These are phyloP conservation scores for Dalechampia spathulata DNA, from an alignment of 441 rosid species.

Conservation along the genomic window DNA sequence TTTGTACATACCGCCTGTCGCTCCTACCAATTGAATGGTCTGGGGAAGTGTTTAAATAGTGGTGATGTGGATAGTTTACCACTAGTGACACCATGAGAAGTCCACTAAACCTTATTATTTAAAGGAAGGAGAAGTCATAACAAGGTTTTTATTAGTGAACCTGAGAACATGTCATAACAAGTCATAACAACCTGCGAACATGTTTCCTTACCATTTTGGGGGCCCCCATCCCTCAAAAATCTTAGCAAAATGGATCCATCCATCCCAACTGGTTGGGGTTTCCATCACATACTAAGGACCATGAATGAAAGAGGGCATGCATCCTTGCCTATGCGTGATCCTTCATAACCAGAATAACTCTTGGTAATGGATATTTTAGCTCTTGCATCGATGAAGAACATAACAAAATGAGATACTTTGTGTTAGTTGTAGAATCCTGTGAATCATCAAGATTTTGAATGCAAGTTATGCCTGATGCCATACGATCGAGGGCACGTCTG, in stretches of 20 bases:
- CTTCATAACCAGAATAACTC: neutral
- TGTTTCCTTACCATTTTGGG: too few species aligned
- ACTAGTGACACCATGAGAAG: neutral
- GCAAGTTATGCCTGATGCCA: constrained; percentile 11
- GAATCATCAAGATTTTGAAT: constrained; percentile 11
- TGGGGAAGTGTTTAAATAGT: neutral
- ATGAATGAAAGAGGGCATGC: too few species aligned
- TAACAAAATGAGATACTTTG: neutral
- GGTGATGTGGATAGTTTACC: neutral
- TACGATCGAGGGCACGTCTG: constrained; percentile 3
- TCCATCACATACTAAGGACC: too few species aligned
- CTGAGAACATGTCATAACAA: neutral
- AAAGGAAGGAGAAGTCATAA: constrained; percentile 1
- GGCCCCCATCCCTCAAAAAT: too few species aligned
- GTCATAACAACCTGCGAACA: neutral
- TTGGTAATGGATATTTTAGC: neutral
- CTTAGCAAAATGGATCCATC: too few species aligned
- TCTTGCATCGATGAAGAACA: neutral
- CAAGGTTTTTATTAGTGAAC: neutral
- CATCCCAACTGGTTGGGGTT: too few species aligned
- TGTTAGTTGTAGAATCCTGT: too few species aligned
- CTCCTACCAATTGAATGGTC: neutral
- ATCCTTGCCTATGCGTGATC: too few species aligned
- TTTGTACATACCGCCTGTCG: too few species aligned
- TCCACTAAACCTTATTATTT: neutral